Evolutionary conservation across 2,329 filamentous ascomycete genomes (phyloP).

Genomic region (Pseudovirgaria hyperparasitica): DNA sequence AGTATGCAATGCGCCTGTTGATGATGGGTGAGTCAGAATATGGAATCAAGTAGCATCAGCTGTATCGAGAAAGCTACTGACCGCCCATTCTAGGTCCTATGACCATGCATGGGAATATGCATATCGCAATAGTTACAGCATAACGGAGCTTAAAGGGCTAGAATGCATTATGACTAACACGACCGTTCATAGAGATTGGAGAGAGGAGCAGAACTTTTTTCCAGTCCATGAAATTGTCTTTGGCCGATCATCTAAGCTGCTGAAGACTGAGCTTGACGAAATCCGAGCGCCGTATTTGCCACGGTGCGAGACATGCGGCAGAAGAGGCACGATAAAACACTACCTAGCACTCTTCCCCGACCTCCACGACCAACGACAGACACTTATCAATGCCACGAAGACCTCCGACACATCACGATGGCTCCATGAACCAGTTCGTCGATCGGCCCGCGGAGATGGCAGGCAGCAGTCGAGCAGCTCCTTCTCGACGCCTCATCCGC

Average conservation of each 20-base stretch:
- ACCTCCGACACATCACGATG: no score
- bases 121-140: conserved; percentile 1
- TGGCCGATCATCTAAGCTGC: conserved; percentile 2
- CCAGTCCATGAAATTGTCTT: conserved; percentile 3
- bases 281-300: conserved; percentile 1
- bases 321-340: conserved; percentile 1
- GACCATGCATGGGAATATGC: conserved; percentile 2
- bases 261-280: conserved; percentile 3
- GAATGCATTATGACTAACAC: no score
- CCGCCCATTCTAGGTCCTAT: conserved; percentile 1
- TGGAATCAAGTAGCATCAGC: conserved; percentile 1
- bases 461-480: no score
- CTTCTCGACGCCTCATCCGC: no score
- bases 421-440: no score
- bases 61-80: conserved; percentile 1
- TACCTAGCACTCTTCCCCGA: no score
- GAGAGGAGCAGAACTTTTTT: conserved; percentile 5
- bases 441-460: conserved; percentile 3
- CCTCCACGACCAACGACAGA: no score
- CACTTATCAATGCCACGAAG: no score
- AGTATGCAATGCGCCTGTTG: conserved; percentile 1
- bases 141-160: conserved; percentile 1
- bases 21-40: conserved; percentile 1
- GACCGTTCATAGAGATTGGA: conserved; percentile 2
- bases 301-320: conserved; percentile 3